Evolutionary conservation across 805 yeast species (phyloP).

Genomic region (Ogataea glucozyma): DNA sequence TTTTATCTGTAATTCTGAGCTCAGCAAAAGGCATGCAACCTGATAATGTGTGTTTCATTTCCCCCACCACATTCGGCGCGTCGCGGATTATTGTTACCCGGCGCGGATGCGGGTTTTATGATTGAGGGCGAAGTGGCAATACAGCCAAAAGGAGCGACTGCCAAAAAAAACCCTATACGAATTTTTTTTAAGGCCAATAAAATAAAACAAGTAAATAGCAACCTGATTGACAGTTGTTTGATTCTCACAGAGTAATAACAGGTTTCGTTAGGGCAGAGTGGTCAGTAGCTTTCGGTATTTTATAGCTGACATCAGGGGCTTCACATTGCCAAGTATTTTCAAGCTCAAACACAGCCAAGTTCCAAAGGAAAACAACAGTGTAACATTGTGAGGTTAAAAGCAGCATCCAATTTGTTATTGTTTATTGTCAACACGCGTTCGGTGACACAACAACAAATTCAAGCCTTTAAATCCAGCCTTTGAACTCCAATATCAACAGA

Average conservation of each 20-base stretch:
- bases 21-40: no score
- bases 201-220: slow-evolving; percentile 21
- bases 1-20: no score
- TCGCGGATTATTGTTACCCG: slow-evolving; percentile 8
- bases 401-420: slow-evolving; percentile 3
- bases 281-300: slow-evolving; percentile 2
- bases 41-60: no score
- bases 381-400: slow-evolving; percentile 1
- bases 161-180: slow-evolving; percentile 14
- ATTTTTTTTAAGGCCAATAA: slow-evolving; percentile 18
- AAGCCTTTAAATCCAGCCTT: neutral
- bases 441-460: neutral
- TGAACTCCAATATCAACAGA: neutral
- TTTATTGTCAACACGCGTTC: slow-evolving; percentile 7
- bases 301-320: slow-evolving; percentile 8
- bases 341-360: neutral
- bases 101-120: slow-evolving; percentile 6
- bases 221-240: slow-evolving; percentile 13
- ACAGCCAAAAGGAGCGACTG: slow-evolving; percentile 15
- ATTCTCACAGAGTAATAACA: slow-evolving; percentile 3
- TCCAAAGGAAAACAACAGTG: slow-evolving; percentile 4
- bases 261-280: slow-evolving; percentile 3
- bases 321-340: neutral
- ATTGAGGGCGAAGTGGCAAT: slow-evolving; percentile 13
- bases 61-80: slow-evolving; percentile 7